Base-by-base conservation (phyloP, 2,329 filamentous ascomycete genomes). In the Aspergillus fumigatus region DNA sequence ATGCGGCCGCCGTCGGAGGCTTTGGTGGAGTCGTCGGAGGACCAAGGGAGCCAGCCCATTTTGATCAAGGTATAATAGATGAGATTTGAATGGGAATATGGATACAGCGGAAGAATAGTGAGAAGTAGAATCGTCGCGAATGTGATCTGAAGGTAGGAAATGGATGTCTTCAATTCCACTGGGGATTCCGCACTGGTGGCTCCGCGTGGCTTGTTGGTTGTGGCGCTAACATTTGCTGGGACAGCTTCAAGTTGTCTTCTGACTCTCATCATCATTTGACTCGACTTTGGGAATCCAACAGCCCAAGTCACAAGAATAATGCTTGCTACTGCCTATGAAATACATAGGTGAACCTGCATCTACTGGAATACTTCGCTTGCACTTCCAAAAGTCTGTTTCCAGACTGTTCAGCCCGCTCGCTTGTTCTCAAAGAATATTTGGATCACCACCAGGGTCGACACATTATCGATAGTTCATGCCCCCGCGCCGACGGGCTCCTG, bases 1-100 rank as follows among this genome's bases (percentile, higher is more conserved):
- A 92, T 84, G 65, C 82, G 86, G 60, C 84, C 84, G 63, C 83
- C 83, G 66, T 86, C 83, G 56, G 78, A 70, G 58, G 80, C 62
- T 60, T 66, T 69, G 58, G 65, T 70, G 61, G 81, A 70, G 61
- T 79, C 68, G 65, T 79, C 62, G 50, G 74, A 61, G 50, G 79
- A 76, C 61, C 71, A 72, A 59, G 77, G 75, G 59, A 82, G 77
- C 74, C 82, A 82, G 65, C 75, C 82, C 83, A 85, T 85, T 64
- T 65, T 67, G 51, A 49, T 53, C 59, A 48, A 47, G 43, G 27
- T 19, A 25, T 41, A 25, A 29, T 40, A 17, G 19, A 45, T 38
- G 29, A 19, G 29, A 23, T 14, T 40, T 26, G 25, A 55, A 23
- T 21, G 38, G 45, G 11, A 52, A 45, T 21, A 35, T 41, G 43